Evolutionary conservation across 306 rosid genomes (phyloP), one percentile per base, ranked within the genome.

Genomic region (Quercus dentata): DNA sequence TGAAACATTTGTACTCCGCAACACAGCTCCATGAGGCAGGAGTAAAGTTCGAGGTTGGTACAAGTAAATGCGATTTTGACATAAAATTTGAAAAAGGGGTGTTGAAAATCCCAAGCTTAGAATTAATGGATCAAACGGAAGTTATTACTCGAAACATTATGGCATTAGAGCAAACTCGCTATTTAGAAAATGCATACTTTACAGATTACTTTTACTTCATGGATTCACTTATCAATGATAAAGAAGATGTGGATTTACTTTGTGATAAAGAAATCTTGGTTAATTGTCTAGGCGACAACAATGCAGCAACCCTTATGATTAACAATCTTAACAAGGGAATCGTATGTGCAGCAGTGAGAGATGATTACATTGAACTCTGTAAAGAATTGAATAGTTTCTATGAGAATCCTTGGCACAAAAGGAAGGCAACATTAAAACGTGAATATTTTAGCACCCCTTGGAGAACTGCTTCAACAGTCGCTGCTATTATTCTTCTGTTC

Each of bases 51-150:
- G 3, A 5, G 35, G 35, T 31, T 31, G 6, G 35, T 31, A 4
- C 6, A 3, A 4, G 35, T 31, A 4, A 31, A 1, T 31, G 1
- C 6, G 0, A 4, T 31, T 31, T 64, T 20, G 33, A 64, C 21
- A 21, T 73, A 8, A 5, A 73, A 19, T 64, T 61, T 4, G 23
- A 23, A 21, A 4, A 33, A 0, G 25, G 6, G 17, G 11, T 2
- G 19, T 23, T 80, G 28, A 8, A 27, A 56, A 74, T 80, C 23
- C 83, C 75, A 5, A 0, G 5, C 0, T 4, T 74, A 1, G 2
- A 0, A 6, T 9, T 80, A 2, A 0, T 0, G 0, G 12, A 44
- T 28, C 0, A 0, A 0, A 56, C 71, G 0, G 76, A 74, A 11
- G 3, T 4, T 27, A 0, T 13, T 7, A 7, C 20, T 9, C 59